These are phyloP conservation scores for Bisporella sp. DNA, from an alignment of 2,329 filamentous ascomycete species.

Conservation along the genomic window DNA sequence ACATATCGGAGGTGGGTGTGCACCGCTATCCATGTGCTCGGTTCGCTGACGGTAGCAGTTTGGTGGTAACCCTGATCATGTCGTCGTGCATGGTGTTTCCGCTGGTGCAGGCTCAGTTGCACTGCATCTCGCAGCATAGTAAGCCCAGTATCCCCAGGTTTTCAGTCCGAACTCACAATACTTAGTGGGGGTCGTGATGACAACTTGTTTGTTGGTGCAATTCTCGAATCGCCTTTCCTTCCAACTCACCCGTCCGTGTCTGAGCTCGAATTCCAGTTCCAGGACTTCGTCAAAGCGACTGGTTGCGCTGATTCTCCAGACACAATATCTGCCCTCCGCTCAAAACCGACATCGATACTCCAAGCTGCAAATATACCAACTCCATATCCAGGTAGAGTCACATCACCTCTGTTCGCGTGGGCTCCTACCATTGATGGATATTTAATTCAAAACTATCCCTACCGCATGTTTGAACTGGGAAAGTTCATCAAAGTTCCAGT, in stretches of 20 bases:
- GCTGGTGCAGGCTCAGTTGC: slow-evolving; percentile 40
- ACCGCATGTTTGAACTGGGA: no score
- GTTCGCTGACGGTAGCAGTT: slow-evolving; percentile 22
- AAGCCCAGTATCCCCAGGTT: no score
- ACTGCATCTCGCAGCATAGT: slow-evolving; percentile 28
- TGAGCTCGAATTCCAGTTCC: slow-evolving; percentile 35
- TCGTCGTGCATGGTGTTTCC: slow-evolving; percentile 40
- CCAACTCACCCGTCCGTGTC: slow-evolving; percentile 31
- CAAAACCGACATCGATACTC: slow-evolving; percentile 29
- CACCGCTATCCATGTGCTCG: neutral
- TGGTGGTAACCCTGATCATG: slow-evolving; percentile 37
- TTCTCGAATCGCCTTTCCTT: slow-evolving; percentile 31
- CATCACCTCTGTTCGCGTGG: no score
- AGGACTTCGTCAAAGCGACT: slow-evolving; percentile 27
- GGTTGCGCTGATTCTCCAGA: slow-evolving; percentile 24
- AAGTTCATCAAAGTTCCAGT: slow-evolving; percentile 34
- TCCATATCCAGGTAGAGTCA: slow-evolving; percentile 30
- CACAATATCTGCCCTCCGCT: slow-evolving; percentile 31
- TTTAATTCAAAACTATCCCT: no score
- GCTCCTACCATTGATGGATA: no score
- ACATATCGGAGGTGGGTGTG: slow-evolving; percentile 42
- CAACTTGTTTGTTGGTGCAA: slow-evolving; percentile 20
- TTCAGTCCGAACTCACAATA: neutral
- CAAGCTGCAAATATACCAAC: slow-evolving; percentile 30
- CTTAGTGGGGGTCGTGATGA: slow-evolving; percentile 21